phyloP scores from a whole-genome alignment of 2,329 filamentous ascomycete genomes.

The Colletotrichum endophyticum region DNA sequence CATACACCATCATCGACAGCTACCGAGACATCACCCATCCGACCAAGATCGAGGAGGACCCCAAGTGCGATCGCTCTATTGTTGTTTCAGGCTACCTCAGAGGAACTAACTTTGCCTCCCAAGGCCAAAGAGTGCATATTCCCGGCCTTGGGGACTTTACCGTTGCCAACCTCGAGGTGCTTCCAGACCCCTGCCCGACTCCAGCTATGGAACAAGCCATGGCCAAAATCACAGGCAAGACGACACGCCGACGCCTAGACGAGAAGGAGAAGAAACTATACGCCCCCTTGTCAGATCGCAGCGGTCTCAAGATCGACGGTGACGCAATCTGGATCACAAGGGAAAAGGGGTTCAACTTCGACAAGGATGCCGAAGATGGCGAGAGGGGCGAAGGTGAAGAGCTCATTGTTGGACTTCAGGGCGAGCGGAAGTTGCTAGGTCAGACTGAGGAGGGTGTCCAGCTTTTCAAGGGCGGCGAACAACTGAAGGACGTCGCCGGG shows the following conservation, averaged over 20 bases:
- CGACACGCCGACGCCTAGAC: conserved; percentile 78
- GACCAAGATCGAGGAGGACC: conserved; percentile 85
- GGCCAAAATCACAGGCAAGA: conserved; percentile 84
- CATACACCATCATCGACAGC: conserved; percentile 90
- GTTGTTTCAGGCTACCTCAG: conserved; percentile 92
- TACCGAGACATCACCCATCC: conserved; percentile 96
- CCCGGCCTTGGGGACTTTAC: conserved; percentile 91
- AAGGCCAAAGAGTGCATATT: conserved; percentile 87
- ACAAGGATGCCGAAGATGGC: conserved; percentile 66
- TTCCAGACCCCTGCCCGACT: conserved; percentile 95
- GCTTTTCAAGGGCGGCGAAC: conserved; percentile 80
- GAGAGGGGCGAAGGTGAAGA: conserved; percentile 95
- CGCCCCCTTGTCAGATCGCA: conserved; percentile 97
- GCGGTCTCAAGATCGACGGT: conserved; percentile 93
- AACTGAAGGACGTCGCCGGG: conserved; percentile 61
- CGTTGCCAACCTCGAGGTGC: conserved; percentile 80
- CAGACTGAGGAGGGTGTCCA: conserved; percentile 83
- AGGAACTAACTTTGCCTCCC: conserved; percentile 89
- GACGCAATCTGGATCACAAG: conserved; percentile 90
- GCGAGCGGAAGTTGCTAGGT: conserved; percentile 80
- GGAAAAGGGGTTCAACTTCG: conserved; percentile 77
- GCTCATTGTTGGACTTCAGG: conserved; percentile 88
- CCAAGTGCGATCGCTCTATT: conserved; percentile 88
- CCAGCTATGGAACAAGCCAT: conserved; percentile 88
- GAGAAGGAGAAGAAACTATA: conserved; percentile 98